A percentile compares a stretch with the other conserved stretches of the same genome.
These are phyloP conservation scores for Aspergillus transmontanensis DNA, from an alignment of 2,329 filamentous ascomycete genomes.

Conservation along the genomic window DNA sequence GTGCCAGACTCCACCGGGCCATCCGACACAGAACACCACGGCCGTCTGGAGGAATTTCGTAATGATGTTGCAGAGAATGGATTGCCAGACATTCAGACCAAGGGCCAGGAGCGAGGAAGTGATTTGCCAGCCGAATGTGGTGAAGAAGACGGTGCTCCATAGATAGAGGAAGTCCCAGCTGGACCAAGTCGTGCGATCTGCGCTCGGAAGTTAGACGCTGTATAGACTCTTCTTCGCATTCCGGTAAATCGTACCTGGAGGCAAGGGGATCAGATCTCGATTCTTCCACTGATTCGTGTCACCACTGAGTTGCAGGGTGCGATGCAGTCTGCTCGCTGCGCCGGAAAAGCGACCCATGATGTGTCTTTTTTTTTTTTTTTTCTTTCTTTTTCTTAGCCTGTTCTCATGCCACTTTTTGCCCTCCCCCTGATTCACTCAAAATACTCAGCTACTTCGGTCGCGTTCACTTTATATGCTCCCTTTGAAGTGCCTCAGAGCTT, in stretches of 20 bases:
- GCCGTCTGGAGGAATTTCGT: constrained; percentile 1
- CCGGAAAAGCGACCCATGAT: background rate
- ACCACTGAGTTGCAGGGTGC: background rate
- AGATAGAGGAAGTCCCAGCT: background rate
- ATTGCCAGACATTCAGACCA: constrained; percentile 12
- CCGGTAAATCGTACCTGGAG: constrained; percentile 6
- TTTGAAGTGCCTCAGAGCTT: too few species aligned
- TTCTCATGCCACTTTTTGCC: too few species aligned
- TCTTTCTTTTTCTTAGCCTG: too few species aligned
- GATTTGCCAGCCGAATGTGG: constrained; percentile 2
- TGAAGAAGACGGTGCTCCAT: constrained; percentile 7
- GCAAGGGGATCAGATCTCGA: constrained; percentile 10
- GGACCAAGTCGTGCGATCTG: background rate
- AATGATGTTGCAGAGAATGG: constrained; percentile 8
- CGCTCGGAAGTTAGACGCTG: background rate
- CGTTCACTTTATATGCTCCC: too few species aligned
- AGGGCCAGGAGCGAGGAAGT: constrained; percentile 5
- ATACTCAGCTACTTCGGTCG: too few species aligned
- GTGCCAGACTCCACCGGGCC: constrained; percentile 14
- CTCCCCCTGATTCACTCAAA: too few species aligned
- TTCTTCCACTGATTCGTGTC: constrained; percentile 6
- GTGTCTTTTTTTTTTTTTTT: background rate
- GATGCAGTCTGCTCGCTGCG: background rate
- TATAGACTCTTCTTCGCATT: background rate
- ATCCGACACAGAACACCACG: constrained; percentile 7